Evolutionary conservation across 1,284 basidiomycete genomes (phyloP).

Genomic region (Cystobasidium pallidum): DNA sequence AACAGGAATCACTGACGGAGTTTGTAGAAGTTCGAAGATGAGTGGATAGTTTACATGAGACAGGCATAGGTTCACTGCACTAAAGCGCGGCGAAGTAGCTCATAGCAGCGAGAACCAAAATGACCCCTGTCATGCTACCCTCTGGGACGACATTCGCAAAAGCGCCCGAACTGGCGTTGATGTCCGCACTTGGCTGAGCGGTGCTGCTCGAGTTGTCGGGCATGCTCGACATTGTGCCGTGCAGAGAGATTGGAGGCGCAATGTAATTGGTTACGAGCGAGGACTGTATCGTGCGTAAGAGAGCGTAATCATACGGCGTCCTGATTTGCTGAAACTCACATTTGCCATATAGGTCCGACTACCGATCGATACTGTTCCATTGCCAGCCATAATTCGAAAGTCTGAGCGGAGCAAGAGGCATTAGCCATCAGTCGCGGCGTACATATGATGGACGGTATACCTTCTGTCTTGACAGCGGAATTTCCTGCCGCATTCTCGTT

Average conservation of each 20-base stretch:
- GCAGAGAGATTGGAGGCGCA: slow-evolving; percentile 17
- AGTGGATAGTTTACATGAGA: neutral
- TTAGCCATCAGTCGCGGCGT: neutral
- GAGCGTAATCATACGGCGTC: neutral
- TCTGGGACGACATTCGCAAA: neutral
- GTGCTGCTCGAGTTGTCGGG: neutral
- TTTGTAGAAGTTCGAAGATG: neutral
- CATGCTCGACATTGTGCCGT: slow-evolving; percentile 5
- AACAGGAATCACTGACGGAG: neutral
- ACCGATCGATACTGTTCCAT: slow-evolving; percentile 22
- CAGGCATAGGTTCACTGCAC: too few relatives aligned
- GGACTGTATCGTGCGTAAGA: neutral
- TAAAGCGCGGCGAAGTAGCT: neutral
- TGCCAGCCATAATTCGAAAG: slow-evolving; percentile 41
- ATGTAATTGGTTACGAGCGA: slow-evolving; percentile 22
- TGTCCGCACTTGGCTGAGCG: neutral
- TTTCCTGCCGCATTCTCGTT: slow-evolving; percentile 42
- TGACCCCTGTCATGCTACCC: neutral
- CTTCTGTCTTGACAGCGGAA: slow-evolving; percentile 41
- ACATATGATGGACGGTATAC: neutral
- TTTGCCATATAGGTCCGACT: slow-evolving; percentile 25
- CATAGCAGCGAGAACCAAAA: neutral
- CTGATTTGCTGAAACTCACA: neutral
- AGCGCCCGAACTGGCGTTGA: neutral
- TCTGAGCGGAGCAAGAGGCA: slow-evolving; percentile 9